phyloP scores from a whole-genome alignment of 2,329 filamentous ascomycete genomes.

The Pseudogymnoascus sp. region DNA sequence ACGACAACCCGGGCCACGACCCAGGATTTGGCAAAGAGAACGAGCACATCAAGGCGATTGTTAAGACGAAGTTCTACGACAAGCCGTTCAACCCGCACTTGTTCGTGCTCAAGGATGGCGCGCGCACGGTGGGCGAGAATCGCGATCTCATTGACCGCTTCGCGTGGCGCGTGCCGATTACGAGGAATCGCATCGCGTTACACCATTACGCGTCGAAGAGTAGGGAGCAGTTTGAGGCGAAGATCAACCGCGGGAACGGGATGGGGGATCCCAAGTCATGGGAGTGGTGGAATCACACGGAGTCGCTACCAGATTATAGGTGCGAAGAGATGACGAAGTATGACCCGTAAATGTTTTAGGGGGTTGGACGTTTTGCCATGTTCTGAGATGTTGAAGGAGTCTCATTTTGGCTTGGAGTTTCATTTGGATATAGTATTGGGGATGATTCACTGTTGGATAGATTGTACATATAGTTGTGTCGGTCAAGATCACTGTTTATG shows the following conservation, averaged over 20 bases:
- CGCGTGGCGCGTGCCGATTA: slow-evolving; percentile 25
- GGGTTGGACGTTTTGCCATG: neutral
- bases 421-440: neutral
- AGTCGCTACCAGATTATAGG: slow-evolving; percentile 20
- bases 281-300: slow-evolving; percentile 24
- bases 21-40: slow-evolving; percentile 22
- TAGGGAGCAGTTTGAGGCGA: slow-evolving; percentile 27
- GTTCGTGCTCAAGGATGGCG: slow-evolving; percentile 19
- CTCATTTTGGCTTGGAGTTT: neutral
- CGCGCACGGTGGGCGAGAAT: slow-evolving; percentile 25
- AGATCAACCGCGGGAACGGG: slow-evolving; percentile 24
- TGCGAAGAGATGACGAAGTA: slow-evolving; percentile 25
- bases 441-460: neutral
- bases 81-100: slow-evolving; percentile 22
- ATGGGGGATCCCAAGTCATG: slow-evolving; percentile 22
- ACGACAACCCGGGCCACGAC: slow-evolving; percentile 17
- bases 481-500: neutral
- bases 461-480: neutral
- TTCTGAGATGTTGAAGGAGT: neutral
- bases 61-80: slow-evolving; percentile 23
- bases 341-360: slow-evolving; percentile 15
- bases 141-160: slow-evolving; percentile 19
- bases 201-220: slow-evolving; percentile 32
- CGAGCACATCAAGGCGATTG: slow-evolving; percentile 29
- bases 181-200: slow-evolving; percentile 25